Evolutionary conservation across 192 early-diverging fungal genomes (phyloP).

Genomic region (Phycomyces nitens): DNA sequence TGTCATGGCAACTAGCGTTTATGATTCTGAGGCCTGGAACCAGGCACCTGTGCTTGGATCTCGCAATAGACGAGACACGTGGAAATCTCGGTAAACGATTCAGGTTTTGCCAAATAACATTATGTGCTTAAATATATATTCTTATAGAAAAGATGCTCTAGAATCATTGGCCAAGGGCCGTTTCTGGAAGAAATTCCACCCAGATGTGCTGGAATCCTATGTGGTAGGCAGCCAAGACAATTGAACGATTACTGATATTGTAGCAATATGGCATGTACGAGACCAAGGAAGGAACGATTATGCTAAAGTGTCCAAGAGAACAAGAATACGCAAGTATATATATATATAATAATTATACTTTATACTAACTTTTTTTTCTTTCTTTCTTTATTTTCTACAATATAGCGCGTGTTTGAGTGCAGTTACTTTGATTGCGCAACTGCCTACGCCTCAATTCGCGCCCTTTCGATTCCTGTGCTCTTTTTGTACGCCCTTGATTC

Average conservation of each 20-base stretch:
- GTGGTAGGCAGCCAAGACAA: constrained; percentile 52
- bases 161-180: constrained; percentile 19
- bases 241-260: no score
- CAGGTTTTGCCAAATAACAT: no score
- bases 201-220: constrained; percentile 50
- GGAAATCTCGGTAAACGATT: constrained; percentile 45
- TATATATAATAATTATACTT: background rate
- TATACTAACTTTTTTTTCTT: no score
- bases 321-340: constrained; percentile 42
- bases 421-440: constrained; percentile 15
- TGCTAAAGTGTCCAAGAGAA: constrained; percentile 40
- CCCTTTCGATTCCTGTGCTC: constrained; percentile 38
- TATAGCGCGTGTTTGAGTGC: constrained; percentile 23
- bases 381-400: background rate
- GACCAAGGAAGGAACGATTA: constrained; percentile 34
- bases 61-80: constrained; percentile 44
- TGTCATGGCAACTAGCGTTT: constrained; percentile 10
- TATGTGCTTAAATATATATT: no score
- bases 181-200: constrained; percentile 43
- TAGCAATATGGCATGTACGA: constrained; percentile 48
- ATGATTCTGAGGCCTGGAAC: constrained; percentile 27
- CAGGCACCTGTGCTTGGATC: constrained; percentile 37
- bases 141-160: constrained; percentile 26
- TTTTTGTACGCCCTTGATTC: constrained; percentile 37
- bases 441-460: constrained; percentile 28